Evolutionary conservation across 1,139 yeast species (phyloP).

Genomic region (Blastobotrys capitulatus): DNA sequence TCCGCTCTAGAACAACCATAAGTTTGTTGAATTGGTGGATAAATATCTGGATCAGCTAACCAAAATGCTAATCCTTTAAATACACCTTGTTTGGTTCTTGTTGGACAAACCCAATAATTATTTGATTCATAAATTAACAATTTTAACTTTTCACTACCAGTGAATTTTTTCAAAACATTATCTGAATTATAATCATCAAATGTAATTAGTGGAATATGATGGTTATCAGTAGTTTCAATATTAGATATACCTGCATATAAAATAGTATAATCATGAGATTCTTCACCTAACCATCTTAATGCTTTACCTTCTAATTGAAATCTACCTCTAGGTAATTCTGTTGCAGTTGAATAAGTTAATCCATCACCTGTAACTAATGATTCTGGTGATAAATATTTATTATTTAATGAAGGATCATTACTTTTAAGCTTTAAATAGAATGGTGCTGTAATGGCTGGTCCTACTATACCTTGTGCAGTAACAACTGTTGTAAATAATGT

Average conservation of each 20-base stretch:
- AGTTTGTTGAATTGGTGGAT: not conserved
- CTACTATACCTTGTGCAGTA: not conserved
- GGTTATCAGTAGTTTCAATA: not conserved
- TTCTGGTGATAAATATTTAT: not conserved
- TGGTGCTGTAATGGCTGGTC: not conserved
- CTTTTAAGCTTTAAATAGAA: not conserved
- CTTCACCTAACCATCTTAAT: not conserved
- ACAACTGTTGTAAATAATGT: not conserved
- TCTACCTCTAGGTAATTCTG: not conserved
- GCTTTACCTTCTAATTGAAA: not conserved
- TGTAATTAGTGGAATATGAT: not conserved
- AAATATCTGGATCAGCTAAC: not conserved
- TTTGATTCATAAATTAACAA: not conserved
- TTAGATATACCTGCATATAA: not conserved
- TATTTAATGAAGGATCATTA: not conserved
- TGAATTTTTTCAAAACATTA: not conserved
- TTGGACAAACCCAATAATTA: not conserved
- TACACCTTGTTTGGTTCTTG: not conserved
- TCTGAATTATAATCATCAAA: not conserved
- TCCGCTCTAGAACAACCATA: not conserved
- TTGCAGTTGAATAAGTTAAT: not conserved
- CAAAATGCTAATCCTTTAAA: not conserved
- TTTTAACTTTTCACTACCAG: not conserved
- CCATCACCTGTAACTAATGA: not conserved
- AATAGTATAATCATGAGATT: too few relatives aligned